Evolutionary conservation across 2,329 filamentous ascomycete species (phyloP).

Genomic region (Ophiostoma sp.): DNA sequence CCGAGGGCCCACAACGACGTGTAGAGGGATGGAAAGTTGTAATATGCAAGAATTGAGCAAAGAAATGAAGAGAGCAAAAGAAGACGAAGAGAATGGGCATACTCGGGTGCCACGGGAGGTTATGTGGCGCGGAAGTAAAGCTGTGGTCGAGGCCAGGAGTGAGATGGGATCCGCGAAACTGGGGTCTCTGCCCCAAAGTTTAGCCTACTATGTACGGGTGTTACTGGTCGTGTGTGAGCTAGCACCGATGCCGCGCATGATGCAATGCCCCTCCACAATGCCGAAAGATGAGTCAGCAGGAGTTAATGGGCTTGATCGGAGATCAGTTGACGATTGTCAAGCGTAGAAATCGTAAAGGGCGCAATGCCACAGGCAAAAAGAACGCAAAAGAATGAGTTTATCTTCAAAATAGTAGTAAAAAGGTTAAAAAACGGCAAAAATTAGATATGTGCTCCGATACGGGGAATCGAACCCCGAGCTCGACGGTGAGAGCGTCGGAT

Average conservation of each 20-base stretch:
- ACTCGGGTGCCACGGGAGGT: not conserved
- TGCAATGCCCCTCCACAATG: conserved; percentile 25
- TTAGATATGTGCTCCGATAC: conserved; percentile 25
- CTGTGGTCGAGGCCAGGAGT: not conserved
- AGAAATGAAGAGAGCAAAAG: not conserved
- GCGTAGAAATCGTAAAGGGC: too few species aligned
- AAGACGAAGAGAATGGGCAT: not conserved
- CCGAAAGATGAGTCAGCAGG: conserved; percentile 3
- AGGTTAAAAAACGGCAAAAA: not conserved
- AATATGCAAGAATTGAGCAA: not conserved
- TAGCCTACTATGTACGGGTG: not conserved
- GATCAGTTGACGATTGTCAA: not conserved
- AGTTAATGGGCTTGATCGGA: not conserved
- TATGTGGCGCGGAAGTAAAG: not conserved
- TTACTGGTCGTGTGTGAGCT: conserved; percentile 3
- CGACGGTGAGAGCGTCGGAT: conserved; percentile 29
- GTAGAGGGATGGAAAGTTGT: not conserved
- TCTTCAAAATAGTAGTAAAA: too few species aligned
- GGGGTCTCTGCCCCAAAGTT: not conserved
- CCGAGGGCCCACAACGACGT: not conserved
- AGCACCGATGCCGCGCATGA: conserved; percentile 21
- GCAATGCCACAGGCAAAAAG: not conserved
- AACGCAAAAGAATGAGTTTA: too few species aligned
- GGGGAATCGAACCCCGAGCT: conserved; percentile 29
- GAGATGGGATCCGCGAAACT: not conserved